phyloP scores from a whole-genome alignment of 2,329 filamentous ascomycete genomes.

The Epichloe glyceriae region DNA sequence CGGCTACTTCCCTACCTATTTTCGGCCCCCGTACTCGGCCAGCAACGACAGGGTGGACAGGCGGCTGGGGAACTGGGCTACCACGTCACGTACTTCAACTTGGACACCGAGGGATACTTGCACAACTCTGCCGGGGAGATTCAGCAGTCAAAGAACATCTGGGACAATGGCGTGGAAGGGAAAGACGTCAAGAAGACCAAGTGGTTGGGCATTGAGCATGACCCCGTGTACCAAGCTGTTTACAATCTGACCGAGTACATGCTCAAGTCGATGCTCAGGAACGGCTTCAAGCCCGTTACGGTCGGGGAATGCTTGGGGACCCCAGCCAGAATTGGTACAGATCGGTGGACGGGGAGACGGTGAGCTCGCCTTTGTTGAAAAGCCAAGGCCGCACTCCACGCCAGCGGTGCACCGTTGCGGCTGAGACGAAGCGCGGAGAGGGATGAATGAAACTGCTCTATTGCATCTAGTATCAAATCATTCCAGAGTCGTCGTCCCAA shows the following conservation, averaged over 20 bases:
- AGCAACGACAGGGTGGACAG: conserved; percentile 26
- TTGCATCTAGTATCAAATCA: too few relatives aligned
- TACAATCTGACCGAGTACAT: conserved; percentile 30
- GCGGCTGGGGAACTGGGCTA: conserved; percentile 35
- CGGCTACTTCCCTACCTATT: conserved; percentile 28
- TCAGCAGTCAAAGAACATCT: conserved; percentile 28
- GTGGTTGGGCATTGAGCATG: conserved; percentile 42
- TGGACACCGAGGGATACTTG: conserved; percentile 49
- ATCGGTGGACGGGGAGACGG: neutral
- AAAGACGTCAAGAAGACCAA: conserved; percentile 12
- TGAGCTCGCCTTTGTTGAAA: neutral
- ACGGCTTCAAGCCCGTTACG: conserved; percentile 34
- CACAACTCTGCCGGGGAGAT: conserved; percentile 37
- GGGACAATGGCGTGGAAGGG: conserved; percentile 24
- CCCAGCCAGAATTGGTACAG: conserved; percentile 1
- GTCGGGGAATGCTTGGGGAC: conserved; percentile 12
- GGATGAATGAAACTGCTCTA: too few relatives aligned
- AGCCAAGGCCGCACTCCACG: neutral
- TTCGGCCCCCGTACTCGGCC: conserved; percentile 34
- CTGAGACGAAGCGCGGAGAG: neutral
- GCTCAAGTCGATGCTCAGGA: conserved; percentile 24
- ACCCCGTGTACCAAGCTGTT: conserved; percentile 33
- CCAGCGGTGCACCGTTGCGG: neutral
- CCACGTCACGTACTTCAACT: conserved; percentile 45
- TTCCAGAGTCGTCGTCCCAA: too few relatives aligned